These are phyloP conservation scores for Gloeopeniophorella convolvens DNA, from an alignment of 768 basidiomycete genomes.

Conservation along the genomic window DNA sequence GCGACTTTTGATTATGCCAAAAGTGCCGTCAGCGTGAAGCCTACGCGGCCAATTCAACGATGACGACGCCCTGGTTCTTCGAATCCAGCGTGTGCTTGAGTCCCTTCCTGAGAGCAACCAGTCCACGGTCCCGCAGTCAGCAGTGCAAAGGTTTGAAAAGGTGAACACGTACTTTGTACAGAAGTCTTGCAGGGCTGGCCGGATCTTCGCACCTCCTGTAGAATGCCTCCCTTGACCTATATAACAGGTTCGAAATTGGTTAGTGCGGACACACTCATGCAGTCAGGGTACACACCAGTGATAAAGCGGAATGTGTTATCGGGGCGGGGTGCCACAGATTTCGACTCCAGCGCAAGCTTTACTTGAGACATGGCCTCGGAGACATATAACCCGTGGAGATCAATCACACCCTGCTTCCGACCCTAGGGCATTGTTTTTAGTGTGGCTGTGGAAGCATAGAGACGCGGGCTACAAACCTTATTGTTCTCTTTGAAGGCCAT, in stretches of 20 bases:
- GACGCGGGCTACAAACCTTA: neutral
- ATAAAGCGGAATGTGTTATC: neutral
- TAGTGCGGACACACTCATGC: neutral
- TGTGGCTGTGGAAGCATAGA: neutral
- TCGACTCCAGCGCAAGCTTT: neutral
- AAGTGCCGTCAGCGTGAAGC: too few relatives aligned
- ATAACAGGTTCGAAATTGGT: neutral
- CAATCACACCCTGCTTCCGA: neutral
- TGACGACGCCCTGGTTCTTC: constrained; percentile 3
- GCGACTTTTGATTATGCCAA: too few relatives aligned
- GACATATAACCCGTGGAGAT: constrained; percentile 8
- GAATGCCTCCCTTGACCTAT: constrained; percentile 2
- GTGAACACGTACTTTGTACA: constrained; percentile 1
- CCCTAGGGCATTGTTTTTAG: neutral
- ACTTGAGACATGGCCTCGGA: neutral
- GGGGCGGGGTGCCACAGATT: neutral
- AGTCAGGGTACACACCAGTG: neutral
- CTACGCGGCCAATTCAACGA: constrained; percentile 1
- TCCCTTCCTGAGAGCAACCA: neutral
- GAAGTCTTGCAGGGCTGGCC: constrained; percentile 5
- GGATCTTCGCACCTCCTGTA: neutral
- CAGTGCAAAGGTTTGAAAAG: too few relatives aligned
- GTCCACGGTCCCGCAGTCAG: too few relatives aligned
- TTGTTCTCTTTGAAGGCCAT: constrained; percentile 7
- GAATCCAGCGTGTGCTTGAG: neutral